Base-by-base conservation (phyloP, 306 rosid genomes). In the Sindora glabra region DNA sequence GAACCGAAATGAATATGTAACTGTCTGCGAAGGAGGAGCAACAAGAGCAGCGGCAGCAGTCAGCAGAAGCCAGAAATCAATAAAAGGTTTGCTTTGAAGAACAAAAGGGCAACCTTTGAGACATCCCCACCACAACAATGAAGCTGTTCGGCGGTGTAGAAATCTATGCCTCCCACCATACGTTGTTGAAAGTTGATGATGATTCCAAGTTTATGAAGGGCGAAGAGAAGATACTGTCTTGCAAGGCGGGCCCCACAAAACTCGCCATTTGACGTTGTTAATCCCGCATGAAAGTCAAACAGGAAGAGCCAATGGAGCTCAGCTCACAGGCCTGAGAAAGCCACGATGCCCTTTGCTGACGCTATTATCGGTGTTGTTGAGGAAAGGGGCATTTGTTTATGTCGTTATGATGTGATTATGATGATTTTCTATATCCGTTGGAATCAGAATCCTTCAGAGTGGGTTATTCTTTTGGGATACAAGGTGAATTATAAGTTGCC, bases 261-360 rank as follows among this genome's bases (percentile, higher is more conserved):
- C 57, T 40, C 49, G 19, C 16, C 69, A 42, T 62, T 25, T 50
- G 27, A 8, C 62, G 14, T 60, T 55, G 81, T 56, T 70, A 52
- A 66, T 54, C 74, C 53, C 67, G 53, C 27, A 23, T 61, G 4
- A 44, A 79, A 83, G 95, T 86, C 89, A 80, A 73, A 78, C 41
- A 18, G 0, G 9, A 12, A 5, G 45, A 11, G 45, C 45, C 2
- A 1, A 14, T 1, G 1, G 46, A 26, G 51, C 69, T 10, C 8
- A 30, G 47, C 56, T 61, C 24, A 8, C 41, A 36, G n/a, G 10
- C 41, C n/a, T n/a, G n/a, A n/a, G n/a, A n/a, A 12, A 2, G 11
- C 34, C 26, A 15, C 17, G 25, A 42, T 29, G n/a, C n/a, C n/a
- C 14, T 0, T 34, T 46, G 54, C 65, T 42, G 65, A 42, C 11